Evolutionary conservation across 106 monocot species (phyloP).

Genomic region (Hemerocallis citrina): DNA sequence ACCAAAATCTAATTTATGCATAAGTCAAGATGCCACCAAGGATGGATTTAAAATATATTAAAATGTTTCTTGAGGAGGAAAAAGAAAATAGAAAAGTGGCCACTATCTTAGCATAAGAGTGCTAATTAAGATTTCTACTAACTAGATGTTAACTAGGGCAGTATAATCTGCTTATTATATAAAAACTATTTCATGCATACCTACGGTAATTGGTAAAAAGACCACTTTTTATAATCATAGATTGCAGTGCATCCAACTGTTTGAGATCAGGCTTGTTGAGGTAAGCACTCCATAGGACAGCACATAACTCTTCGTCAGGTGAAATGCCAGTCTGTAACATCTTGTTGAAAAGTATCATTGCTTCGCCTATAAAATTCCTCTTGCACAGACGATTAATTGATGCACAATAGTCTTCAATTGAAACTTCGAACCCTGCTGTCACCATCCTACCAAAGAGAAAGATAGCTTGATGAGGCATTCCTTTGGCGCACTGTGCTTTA

Average conservation of each 20-base stretch:
- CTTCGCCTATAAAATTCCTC: conserved; percentile 32
- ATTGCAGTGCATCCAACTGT: conserved; percentile 22
- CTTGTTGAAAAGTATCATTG: conserved; percentile 38
- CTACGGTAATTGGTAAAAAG: neutral
- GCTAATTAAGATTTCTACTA: too few species aligned
- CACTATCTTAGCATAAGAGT: too few species aligned
- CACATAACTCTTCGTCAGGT: conserved; percentile 44
- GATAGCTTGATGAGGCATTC: conserved; percentile 46
- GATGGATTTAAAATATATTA: too few species aligned
- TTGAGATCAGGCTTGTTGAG: conserved; percentile 16
- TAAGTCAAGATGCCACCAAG: too few species aligned
- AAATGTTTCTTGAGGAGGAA: too few species aligned
- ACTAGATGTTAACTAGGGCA: too few species aligned
- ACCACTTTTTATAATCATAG: conserved; percentile 43
- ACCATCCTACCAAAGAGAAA: conserved; percentile 48
- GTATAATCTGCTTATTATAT: neutral
- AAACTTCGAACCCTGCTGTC: conserved; percentile 35
- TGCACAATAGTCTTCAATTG: conserved; percentile 49
- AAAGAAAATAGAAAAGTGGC: too few species aligned
- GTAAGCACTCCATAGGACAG: conserved; percentile 21
- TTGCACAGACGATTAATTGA: conserved; percentile 64
- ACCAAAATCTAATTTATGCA: too few species aligned
- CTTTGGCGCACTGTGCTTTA: conserved; percentile 54
- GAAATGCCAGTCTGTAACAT: conserved; percentile 44
- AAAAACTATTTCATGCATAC: neutral